Evolutionary conservation across 352 stramenopile genomes (phyloP), one percentile per base, ranked within the genome.

Genomic region (Discostella stelligera): DNA sequence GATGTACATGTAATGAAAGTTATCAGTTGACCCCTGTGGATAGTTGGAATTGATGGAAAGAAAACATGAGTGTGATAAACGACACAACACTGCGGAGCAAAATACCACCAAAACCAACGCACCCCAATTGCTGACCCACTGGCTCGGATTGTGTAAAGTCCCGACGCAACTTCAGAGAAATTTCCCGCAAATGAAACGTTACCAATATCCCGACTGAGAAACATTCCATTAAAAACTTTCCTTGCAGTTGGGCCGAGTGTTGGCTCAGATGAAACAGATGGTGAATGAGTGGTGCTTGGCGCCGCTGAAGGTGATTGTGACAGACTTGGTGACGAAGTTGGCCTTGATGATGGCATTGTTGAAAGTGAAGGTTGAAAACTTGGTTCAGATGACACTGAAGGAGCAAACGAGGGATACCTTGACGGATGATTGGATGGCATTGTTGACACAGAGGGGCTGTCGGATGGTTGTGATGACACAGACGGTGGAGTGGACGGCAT

Each of bases 1-100:
- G 14, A 86, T 30, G 30, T 71, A 77, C 72, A 80, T 76, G 21
- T 78, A 86, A 66, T 86, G 73, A 60, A 86, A 86, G 14, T 16
- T 52, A 61, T 86, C 79, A 66, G 30, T 18, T 18, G 46, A 59
- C 21, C 23, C 56, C 54, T 65, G 55, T 18, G 37, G 14, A 74
- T 25, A 53, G 18, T 1, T n/a, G n/a, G n/a, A n/a, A 48, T 48
- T 58, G 53, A 23, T 13, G 14, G 11, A 69, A 30, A 48, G 49
- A 60, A 44, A 18, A 32, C n/a, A 60, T 18, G 23, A 27, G 25
- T 46, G 4, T 61, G 23, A 60, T 25, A 2, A 32, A 41, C 39
- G 23, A 3, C 18, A 39, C 32, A 60, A 37, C n/a, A 41, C 32
- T 41, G 3, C 32, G 4, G 4, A 41, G 9, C 3, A 3, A 60